A percentile compares a stretch with the other conserved stretches of the same genome.
Evolutionary conservation across 139 green algal species (phyloP).

Genomic region (Parachlorella kessleri): DNA sequence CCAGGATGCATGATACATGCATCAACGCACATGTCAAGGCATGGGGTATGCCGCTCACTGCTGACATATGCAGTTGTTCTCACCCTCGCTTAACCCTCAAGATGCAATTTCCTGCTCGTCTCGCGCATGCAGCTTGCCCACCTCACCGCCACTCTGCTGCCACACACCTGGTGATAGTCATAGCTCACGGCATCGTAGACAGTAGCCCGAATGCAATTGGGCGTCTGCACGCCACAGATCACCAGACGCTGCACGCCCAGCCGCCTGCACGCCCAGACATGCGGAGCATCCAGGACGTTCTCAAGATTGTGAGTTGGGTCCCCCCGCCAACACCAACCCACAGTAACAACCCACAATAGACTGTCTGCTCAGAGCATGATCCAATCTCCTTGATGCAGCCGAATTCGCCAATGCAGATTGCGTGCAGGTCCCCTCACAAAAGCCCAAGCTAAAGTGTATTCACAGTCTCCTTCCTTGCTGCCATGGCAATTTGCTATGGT

Average conservation of each 20-base stretch:
- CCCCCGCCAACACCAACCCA: no score
- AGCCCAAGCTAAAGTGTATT: neutral
- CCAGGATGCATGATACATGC: no score
- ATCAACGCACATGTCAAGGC: neutral
- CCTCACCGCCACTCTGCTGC: no score
- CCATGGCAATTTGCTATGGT: no score
- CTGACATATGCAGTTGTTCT: neutral
- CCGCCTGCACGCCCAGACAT: neutral
- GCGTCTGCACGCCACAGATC: conserved; percentile 69
- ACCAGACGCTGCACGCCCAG: conserved; percentile 30
- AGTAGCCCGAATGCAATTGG: conserved; percentile 80
- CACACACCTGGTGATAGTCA: conserved; percentile 57
- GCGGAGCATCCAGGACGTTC: neutral
- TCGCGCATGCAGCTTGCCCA: no score
- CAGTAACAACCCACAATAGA: neutral
- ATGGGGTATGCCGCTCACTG: neutral
- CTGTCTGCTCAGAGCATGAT: neutral
- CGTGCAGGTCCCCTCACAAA: no score
- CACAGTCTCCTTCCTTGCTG: neutral
- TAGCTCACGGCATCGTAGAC: conserved; percentile 70
- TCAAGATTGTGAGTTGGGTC: no score
- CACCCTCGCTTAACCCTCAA: no score
- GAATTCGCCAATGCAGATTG: no score
- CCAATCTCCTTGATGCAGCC: no score
- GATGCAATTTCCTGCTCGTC: no score